A percentile compares a stretch with the other conserved stretches of the same genome.
phyloP scores from a whole-genome alignment of 352 stramenopile species.

The Globisporangium nagaii region DNA sequence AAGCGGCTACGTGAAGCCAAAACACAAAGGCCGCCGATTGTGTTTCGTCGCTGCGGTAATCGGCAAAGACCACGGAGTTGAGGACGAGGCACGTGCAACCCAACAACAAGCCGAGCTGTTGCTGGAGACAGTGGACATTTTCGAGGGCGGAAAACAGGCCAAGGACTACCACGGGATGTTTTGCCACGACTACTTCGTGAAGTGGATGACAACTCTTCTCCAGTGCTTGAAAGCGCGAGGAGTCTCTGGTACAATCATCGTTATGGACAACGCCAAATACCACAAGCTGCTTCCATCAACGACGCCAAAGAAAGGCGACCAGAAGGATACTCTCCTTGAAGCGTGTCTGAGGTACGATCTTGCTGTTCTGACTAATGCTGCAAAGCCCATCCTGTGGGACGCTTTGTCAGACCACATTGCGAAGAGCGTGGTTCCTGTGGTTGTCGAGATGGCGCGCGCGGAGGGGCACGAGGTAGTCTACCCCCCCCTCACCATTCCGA shows the following conservation, averaged over 20 bases:
- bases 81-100: neutral
- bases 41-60: neutral
- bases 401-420: neutral
- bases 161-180: conserved; percentile 24
- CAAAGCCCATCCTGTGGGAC: neutral
- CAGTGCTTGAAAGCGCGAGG: neutral
- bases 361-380: neutral
- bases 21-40: neutral
- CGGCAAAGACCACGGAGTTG: neutral
- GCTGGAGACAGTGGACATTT: conserved; percentile 30
- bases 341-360: neutral
- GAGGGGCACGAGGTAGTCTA: conserved; percentile 9
- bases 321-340: neutral
- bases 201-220: conserved; percentile 9
- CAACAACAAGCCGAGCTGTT: neutral
- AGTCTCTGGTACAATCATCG: neutral
- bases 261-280: conserved; percentile 21
- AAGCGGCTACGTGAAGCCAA: neutral
- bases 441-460: conserved; percentile 5
- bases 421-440: conserved; percentile 3
- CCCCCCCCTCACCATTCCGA: conserved; percentile 18
- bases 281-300: conserved; percentile 3
- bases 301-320: conserved; percentile 1
- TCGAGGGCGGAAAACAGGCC: conserved; percentile 16
- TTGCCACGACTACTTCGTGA: conserved; percentile 11